phyloP scores from a whole-genome alignment of 345 rosid species.

The Kernera saxatilis region DNA sequence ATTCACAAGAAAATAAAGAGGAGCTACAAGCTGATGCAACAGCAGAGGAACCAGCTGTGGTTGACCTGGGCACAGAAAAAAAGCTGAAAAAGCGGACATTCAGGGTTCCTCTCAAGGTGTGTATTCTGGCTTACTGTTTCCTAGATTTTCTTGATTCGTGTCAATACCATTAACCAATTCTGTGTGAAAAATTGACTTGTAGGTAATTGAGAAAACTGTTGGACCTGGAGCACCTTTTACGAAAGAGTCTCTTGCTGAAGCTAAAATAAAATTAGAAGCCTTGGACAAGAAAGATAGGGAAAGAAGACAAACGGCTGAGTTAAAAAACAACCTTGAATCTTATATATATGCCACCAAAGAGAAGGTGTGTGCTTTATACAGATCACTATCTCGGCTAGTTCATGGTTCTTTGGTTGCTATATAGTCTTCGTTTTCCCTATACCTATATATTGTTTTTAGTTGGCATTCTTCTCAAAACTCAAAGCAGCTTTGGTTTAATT shows the following conservation, averaged over 20 bases:
- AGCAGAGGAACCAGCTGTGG: slow-evolving; percentile 43
- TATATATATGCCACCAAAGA: slow-evolving; percentile 96
- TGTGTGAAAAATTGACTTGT: slow-evolving; percentile 4
- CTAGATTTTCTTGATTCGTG: neutral
- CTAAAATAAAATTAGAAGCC: slow-evolving; percentile 65
- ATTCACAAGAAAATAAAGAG: slow-evolving; percentile 49
- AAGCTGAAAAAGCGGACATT: slow-evolving; percentile 80
- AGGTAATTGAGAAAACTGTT: slow-evolving; percentile 72
- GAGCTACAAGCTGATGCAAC: slow-evolving; percentile 43
- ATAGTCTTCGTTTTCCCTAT: neutral
- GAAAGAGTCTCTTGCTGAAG: slow-evolving; percentile 61
- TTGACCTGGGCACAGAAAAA: slow-evolving; percentile 57
- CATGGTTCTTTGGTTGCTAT: neutral
- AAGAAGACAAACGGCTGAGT: slow-evolving; percentile 87
- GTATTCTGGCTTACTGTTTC: neutral
- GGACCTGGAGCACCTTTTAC: slow-evolving; percentile 79
- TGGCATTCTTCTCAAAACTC: slow-evolving; percentile 6
- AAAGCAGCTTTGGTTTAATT: neutral
- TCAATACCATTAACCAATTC: neutral
- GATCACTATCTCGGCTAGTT: neutral
- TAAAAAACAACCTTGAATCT: slow-evolving; percentile 88
- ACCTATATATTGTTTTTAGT: neutral
- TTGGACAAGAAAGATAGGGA: slow-evolving; percentile 86
- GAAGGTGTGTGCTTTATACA: slow-evolving; percentile 44
- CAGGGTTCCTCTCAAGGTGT: slow-evolving; percentile 88